These are phyloP conservation scores for Euphorbia celastroides DNA, from an alignment of 441 rosid species.

Conservation along the genomic window DNA sequence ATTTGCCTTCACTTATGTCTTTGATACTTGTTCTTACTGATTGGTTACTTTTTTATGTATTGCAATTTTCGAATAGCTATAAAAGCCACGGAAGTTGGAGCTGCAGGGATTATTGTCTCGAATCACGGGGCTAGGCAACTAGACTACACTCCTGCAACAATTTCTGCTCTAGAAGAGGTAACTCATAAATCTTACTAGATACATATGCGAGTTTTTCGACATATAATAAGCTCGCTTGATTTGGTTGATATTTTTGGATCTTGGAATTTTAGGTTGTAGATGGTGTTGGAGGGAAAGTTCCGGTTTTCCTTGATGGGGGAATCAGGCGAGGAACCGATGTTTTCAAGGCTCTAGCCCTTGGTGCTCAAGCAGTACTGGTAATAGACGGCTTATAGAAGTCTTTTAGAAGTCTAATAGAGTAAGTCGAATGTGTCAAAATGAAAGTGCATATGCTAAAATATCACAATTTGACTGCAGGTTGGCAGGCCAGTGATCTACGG, in stretches of 20 bases:
- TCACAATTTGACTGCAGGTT: constrained; percentile 32
- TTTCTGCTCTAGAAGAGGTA: constrained; percentile 46
- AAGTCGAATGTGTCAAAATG: too few species aligned
- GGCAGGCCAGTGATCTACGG: constrained; percentile 78
- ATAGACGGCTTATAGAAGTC: too few species aligned
- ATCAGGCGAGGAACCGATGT: constrained; percentile 79
- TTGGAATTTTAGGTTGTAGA: constrained; percentile 50
- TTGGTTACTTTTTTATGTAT: too few species aligned
- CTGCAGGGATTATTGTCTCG: constrained; percentile 45
- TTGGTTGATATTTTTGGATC: not conserved
- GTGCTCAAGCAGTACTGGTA: constrained; percentile 83
- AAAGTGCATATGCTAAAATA: too few species aligned
- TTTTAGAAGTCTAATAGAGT: too few species aligned
- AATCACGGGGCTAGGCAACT: constrained; percentile 61
- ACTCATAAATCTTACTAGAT: not conserved
- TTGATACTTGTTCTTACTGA: not conserved
- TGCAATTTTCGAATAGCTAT: constrained; percentile 28
- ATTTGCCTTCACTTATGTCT: not conserved
- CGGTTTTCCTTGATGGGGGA: constrained; percentile 81
- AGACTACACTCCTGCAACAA: constrained; percentile 44
- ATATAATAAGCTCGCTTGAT: not conserved
- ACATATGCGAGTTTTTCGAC: not conserved
- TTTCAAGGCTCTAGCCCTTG: constrained; percentile 86
- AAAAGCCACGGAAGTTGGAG: constrained; percentile 46
- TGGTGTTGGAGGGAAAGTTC: constrained; percentile 59